A percentile compares a stretch with the other conserved stretches of the same genome.
phyloP scores from a whole-genome alignment of 2,329 filamentous ascomycete genomes.

The Delphinella strobiligena region DNA sequence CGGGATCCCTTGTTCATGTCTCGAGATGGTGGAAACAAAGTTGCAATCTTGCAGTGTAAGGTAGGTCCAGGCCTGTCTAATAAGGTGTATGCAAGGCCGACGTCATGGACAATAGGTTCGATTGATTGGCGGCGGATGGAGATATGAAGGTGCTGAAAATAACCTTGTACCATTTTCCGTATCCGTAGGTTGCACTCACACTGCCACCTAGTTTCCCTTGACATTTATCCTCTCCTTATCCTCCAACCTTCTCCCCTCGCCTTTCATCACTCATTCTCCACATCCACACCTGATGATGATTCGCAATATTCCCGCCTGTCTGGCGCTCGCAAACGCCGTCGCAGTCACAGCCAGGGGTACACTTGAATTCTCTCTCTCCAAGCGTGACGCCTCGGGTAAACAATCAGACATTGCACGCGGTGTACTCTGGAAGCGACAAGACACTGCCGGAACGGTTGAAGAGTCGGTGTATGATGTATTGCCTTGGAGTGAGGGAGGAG shows the following conservation, averaged over 20 bases:
- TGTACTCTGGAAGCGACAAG: slow-evolving; percentile 4
- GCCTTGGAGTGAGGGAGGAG: slow-evolving; percentile 19
- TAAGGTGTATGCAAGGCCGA: no score
- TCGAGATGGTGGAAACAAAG: no score
- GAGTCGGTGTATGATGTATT: slow-evolving; percentile 20
- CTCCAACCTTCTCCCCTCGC: not conserved
- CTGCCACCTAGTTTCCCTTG: not conserved
- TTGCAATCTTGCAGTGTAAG: no score
- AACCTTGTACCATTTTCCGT: no score
- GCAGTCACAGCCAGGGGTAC: not conserved
- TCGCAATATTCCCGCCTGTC: not conserved
- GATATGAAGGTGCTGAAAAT: no score
- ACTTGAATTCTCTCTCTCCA: not conserved
- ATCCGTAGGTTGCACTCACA: no score
- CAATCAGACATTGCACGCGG: not conserved
- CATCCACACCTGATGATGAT: not conserved
- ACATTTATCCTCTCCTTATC: not conserved
- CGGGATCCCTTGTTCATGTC: no score
- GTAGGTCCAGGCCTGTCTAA: no score
- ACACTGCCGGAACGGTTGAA: slow-evolving; percentile 11
- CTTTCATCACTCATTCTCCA: not conserved
- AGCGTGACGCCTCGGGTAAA: not conserved
- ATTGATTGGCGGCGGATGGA: no score
- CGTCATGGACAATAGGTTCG: no score
- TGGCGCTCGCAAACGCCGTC: not conserved